These are phyloP conservation scores for Vigna hirtella DNA, from an alignment of 306 rosid species.

Conservation along the genomic window DNA sequence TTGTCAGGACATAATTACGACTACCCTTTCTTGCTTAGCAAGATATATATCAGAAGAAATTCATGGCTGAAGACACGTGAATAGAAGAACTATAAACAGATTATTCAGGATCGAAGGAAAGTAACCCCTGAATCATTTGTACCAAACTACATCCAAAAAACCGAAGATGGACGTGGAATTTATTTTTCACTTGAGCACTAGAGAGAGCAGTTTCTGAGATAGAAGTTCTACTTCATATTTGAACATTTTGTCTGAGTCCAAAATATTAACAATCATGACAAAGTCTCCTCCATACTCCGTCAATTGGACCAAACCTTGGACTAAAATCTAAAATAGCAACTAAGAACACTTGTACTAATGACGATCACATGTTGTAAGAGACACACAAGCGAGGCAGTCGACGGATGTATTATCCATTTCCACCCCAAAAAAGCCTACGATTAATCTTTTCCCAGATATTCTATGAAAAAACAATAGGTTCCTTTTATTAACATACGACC, in stretches of 20 bases:
- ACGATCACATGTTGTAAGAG: background rate
- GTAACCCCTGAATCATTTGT: slow-evolving; percentile 1
- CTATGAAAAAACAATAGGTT: background rate
- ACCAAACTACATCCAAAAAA: background rate
- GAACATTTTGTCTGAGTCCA: background rate
- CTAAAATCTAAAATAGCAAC: background rate
- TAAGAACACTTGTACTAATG: background rate
- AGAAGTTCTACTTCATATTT: background rate
- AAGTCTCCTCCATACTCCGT: background rate
- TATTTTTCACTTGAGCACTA: slow-evolving; percentile 6
- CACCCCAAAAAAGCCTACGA: background rate
- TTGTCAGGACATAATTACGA: slow-evolving; percentile 24
- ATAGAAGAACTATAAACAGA: background rate
- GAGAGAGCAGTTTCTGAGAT: slow-evolving; percentile 1
- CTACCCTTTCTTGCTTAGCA: background rate
- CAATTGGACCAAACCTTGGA: background rate
- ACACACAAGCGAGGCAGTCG: background rate
- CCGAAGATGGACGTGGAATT: background rate
- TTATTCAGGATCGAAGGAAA: background rate
- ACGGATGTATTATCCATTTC: slow-evolving; percentile 13
- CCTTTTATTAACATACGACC: background rate
- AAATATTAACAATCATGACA: background rate
- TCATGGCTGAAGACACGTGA: slow-evolving; percentile 14
- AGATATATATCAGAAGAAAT: slow-evolving; percentile 4
- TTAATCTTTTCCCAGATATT: background rate